Percentiles rank a stretch among this genome's conserved stretches.
Evolutionary conservation across 768 basidiomycete genomes (phyloP).

Genomic region (Leccinum olivaceopallidum): DNA sequence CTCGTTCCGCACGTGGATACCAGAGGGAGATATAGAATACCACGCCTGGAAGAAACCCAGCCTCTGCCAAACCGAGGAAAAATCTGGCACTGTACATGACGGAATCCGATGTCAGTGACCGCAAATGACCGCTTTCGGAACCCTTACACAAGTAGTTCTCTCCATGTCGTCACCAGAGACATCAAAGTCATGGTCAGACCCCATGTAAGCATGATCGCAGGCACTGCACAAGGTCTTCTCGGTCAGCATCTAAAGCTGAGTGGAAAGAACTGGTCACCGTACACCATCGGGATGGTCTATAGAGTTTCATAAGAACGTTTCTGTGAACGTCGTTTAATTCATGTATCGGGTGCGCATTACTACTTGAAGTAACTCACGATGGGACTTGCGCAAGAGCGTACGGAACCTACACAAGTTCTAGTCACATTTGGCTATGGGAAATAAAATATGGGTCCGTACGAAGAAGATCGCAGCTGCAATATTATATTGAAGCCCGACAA

Average conservation of each 20-base stretch:
- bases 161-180: constrained; percentile 37
- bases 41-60: constrained; percentile 43
- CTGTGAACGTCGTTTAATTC: constrained; percentile 14
- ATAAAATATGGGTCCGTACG: constrained; percentile 16
- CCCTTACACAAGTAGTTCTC: constrained; percentile 32
- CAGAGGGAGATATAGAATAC: constrained; percentile 51
- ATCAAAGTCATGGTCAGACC: constrained; percentile 38
- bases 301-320: constrained; percentile 38
- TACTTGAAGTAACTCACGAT: constrained; percentile 31
- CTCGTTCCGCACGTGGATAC: constrained; percentile 59
- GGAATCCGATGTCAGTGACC: constrained; percentile 4
- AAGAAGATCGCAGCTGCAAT: constrained; percentile 42
- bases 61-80: constrained; percentile 48
- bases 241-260: constrained; percentile 8
- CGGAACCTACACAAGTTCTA: constrained; percentile 26
- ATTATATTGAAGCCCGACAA: constrained; percentile 39
- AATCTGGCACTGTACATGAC: constrained; percentile 32
- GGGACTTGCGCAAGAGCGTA: constrained; percentile 40
- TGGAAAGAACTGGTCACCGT: constrained; percentile 1
- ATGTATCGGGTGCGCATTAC: neutral
- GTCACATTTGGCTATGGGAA: neutral
- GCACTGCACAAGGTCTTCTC: constrained; percentile 30
- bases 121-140: neutral
- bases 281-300: constrained; percentile 37
- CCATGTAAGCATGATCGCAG: constrained; percentile 40